phyloP scores from a whole-genome alignment of 2,329 filamentous ascomycete species.

The Setomelanomma holmii region DNA sequence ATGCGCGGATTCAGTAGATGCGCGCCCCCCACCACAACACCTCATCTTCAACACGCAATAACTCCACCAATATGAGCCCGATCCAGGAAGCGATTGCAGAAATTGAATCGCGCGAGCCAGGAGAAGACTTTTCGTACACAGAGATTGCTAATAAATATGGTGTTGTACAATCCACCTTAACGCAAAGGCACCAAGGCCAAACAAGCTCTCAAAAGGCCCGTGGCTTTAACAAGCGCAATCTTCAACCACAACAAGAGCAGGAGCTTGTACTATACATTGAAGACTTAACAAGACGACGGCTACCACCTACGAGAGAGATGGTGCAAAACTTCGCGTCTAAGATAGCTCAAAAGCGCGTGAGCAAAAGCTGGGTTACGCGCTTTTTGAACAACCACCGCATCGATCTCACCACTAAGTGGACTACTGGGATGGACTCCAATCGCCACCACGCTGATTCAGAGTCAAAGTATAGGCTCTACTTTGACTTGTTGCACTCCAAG shows the following conservation, averaged over 20 bases:
- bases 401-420: not conserved
- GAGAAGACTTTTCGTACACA: constrained; percentile 1
- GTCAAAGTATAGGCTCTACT: not conserved
- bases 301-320: no score
- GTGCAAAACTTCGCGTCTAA: no score
- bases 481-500: not conserved
- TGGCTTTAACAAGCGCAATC: constrained; percentile 2
- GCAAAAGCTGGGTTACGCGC: not conserved
- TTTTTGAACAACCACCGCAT: not conserved
- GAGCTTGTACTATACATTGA: no score
- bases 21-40: no score
- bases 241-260: no score
- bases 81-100: constrained; percentile 1
- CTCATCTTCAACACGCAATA: no score
- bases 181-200: not conserved
- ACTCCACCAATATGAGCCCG: no score
- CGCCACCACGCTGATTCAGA: not conserved
- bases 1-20: no score
- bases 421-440: not conserved
- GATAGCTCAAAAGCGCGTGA: not conserved
- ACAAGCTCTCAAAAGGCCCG: not conserved
- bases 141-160: constrained; percentile 3
- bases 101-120: not conserved
- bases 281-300: no score
- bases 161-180: not conserved